Base-by-base conservation (phyloP, 2,329 filamentous ascomycete genomes). In the Byssochlamys sp. region DNA sequence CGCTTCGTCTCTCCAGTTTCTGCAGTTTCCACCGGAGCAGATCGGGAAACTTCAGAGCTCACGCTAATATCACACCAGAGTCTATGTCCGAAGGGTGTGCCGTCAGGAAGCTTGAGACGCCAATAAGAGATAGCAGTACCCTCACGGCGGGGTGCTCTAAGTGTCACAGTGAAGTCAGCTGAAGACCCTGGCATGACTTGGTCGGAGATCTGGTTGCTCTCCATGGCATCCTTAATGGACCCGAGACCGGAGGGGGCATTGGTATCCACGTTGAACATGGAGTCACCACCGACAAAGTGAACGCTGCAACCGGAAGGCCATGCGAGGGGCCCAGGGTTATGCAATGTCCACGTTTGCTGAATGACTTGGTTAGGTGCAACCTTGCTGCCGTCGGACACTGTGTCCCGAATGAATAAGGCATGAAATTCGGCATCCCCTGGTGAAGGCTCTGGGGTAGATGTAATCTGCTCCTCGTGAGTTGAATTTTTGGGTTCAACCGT, bases 21-120 rank as follows among this genome's bases (percentile, higher is more conserved):
- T 14, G 54, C 59, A 57, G 58, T 52, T 31, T 62, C 56, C 14
- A 57, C 54, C 53, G 50, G 29, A 55, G 58, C 31, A 53, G 55
- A 49, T 56, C 62, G 14, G 50, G 62, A 51, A 45, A 60, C 58
- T 25, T 61, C 64, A 2, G 61, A 66, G 62, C 69, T 63, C 58
- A 96, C 90, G 54, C 84, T 82, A 61, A 99, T 84, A 63, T 97
- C 91, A 70, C 92, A 96, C 92, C 92, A 99, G 53, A 99, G 80
- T 67, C 91, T 89, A 77, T 96, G 89, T 45, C 94, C 94, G 63
- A 97, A 96, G 62, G 90, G 88, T 62, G 82, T 78, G 26, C 91
- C 91, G 58, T 90, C 85, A 6, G 85, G 81, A 59, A 89, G 85
- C 65, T 91, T 95, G 63, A 99, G 78, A 61, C 92, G 91, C 94